phyloP scores from a whole-genome alignment of 2,329 filamentous ascomycete species.

The Tothia fuscella region DNA sequence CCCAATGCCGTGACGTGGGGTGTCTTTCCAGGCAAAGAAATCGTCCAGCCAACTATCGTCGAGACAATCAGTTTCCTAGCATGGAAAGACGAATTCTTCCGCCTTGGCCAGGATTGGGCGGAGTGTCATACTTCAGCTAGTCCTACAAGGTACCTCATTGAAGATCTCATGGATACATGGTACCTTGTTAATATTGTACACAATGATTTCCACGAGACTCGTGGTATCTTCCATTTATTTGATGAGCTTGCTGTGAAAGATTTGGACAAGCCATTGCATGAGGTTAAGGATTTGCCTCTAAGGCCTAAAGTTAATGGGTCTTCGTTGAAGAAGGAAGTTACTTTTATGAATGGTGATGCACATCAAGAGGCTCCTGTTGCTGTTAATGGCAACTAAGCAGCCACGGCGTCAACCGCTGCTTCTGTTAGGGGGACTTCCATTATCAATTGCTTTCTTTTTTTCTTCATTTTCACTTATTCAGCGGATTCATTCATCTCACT shows the following conservation, averaged over 20 bases:
- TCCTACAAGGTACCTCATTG: conserved; percentile 67
- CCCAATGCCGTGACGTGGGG: conserved; percentile 99
- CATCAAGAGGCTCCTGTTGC: too few relatives aligned
- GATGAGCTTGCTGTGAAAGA: conserved; percentile 60
- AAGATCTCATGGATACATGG: conserved; percentile 79
- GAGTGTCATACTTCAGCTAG: conserved; percentile 72
- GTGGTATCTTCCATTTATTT: conserved; percentile 76
- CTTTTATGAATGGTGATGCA: too few relatives aligned
- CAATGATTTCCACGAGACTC: conserved; percentile 86
- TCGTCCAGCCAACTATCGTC: conserved; percentile 99
- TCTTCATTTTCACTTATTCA: too few relatives aligned
- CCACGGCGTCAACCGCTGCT: too few relatives aligned
- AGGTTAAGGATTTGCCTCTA: background rate
- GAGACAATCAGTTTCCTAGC: conserved; percentile 95
- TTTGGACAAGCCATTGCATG: conserved; percentile 38
- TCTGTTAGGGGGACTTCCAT: too few relatives aligned
- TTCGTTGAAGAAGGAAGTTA: too few relatives aligned
- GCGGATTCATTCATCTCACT: too few relatives aligned
- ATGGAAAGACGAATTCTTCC: conserved; percentile 97
- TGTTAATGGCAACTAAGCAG: too few relatives aligned
- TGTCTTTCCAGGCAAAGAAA: conserved; percentile 96
- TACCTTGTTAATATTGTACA: conserved; percentile 94
- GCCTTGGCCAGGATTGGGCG: conserved; percentile 85
- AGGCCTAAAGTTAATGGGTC: background rate
- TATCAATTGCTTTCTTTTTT: too few relatives aligned